These are phyloP conservation scores for Tolypocladium paradoxum DNA, from an alignment of 2,329 filamentous ascomycete species.

Conservation along the genomic window DNA sequence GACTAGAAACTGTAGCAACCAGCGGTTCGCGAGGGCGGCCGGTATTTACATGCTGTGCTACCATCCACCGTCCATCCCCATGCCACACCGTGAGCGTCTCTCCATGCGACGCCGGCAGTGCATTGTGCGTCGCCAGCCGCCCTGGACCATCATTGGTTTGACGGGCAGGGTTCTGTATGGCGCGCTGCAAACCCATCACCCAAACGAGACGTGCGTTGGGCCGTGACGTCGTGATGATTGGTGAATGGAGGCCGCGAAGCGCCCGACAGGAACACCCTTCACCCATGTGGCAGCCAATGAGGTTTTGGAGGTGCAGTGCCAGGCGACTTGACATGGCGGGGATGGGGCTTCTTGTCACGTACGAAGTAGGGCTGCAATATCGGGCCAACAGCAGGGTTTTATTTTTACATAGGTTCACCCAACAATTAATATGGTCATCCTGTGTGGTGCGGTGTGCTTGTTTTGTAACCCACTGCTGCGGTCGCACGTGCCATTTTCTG, in stretches of 20 bases:
- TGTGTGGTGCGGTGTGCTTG: background rate
- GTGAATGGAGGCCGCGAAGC: slow-evolving; percentile 15
- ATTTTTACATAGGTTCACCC: background rate
- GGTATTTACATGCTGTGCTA: background rate
- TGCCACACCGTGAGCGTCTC: background rate
- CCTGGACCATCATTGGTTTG: background rate
- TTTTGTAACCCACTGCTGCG: too few relatives aligned
- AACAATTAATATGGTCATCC: too few relatives aligned
- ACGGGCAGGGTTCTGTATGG: background rate
- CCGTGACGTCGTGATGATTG: slow-evolving; percentile 14
- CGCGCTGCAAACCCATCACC: background rate
- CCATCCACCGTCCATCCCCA: background rate
- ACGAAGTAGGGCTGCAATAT: background rate
- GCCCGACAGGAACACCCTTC: slow-evolving; percentile 12
- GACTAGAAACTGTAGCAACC: background rate
- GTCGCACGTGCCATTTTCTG: too few relatives aligned
- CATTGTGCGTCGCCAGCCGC: background rate
- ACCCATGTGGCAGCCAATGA: slow-evolving; percentile 16
- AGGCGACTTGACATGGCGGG: background rate
- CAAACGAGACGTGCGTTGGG: background rate
- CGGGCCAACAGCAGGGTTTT: background rate
- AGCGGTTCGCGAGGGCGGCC: background rate
- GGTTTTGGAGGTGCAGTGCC: background rate
- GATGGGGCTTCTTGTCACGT: background rate
- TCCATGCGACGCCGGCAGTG: slow-evolving; percentile 11